Evolutionary conservation across 495 filamentous ascomycete species (phyloP), one percentile per base, ranked within the genome.

Genomic region (Neurospora discreta): DNA sequence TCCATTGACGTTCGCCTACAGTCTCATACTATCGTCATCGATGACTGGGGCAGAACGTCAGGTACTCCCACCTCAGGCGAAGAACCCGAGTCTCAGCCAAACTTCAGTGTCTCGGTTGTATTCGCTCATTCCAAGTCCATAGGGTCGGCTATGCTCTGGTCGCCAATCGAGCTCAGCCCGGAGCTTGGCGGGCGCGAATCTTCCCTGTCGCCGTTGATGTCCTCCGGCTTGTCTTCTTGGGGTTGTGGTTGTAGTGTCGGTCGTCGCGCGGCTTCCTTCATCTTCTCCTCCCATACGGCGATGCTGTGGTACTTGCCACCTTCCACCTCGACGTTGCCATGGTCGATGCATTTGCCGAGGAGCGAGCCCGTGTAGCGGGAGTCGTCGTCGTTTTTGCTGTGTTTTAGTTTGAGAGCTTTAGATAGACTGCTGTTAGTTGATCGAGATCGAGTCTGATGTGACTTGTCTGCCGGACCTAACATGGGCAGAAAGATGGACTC

Each of bases 351-450:
- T 73, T 88, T 89, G 3, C 94, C 94, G 13, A 98, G 80, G 0
- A 93, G 84, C 5, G 94, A 96, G 3, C 92, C 92, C 40, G 89
- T 85, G 79, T 90, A 97, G 73, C 93, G 87, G 11, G 90, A 89
- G 73, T 95, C 92, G 74, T 95, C 92, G 40, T 81, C 83, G 5
- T 89, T 92, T 76, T 94, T 94, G 80, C 88, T 92, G 78, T 95
- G 91, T 72, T 93, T 95, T 77, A 92, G 91, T 80, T 94, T 95
- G 71, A 97, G 82, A 4, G 88, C 87, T 86, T 5, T 18, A 16
- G 13, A 20, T 0, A 68, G 20, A 3, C 1, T 33, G 9, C 18
- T 70, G 69, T 68, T 41, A 36, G 58, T 18, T 23, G 15, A n/a
- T 33, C 33, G 33, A n/a, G 33, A 36, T 36, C 33, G 33, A 36